These are phyloP conservation scores for Aspergillus nidulans DNA, from an alignment of 495 filamentous ascomycete genomes.

Conservation along the genomic window DNA sequence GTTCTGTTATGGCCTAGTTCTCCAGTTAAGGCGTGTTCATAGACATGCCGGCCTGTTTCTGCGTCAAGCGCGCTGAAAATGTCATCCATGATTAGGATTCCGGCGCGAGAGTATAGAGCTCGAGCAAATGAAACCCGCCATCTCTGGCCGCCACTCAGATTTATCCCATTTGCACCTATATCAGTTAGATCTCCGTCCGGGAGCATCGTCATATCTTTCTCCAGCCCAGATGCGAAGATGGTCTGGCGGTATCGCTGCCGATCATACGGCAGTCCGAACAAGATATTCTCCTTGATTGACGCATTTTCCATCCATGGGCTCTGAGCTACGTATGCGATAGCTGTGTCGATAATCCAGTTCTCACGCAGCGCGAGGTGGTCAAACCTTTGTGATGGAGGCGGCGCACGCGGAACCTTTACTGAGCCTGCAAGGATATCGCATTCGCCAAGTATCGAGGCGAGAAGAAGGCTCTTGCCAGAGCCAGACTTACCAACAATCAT, in stretches of 20 bases:
- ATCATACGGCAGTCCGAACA: slow-evolving; percentile 65
- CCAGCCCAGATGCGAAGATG: slow-evolving; percentile 59
- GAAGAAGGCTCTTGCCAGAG: slow-evolving; percentile 56
- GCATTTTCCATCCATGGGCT: slow-evolving; percentile 82
- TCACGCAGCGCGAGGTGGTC: slow-evolving; percentile 54
- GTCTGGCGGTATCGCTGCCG: slow-evolving; percentile 60
- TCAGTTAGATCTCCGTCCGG: slow-evolving; percentile 69
- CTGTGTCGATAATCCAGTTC: slow-evolving; percentile 66
- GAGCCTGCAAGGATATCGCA: slow-evolving; percentile 43
- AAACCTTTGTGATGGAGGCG: slow-evolving; percentile 32
- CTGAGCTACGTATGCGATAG: slow-evolving; percentile 71
- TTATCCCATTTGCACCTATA: slow-evolving; percentile 75
- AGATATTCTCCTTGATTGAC: slow-evolving; percentile 67
- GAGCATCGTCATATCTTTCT: slow-evolving; percentile 68
- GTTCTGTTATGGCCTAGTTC: slow-evolving; percentile 63
- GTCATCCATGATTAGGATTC: slow-evolving; percentile 71
- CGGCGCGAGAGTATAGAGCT: slow-evolving; percentile 74
- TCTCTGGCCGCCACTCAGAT: slow-evolving; percentile 72
- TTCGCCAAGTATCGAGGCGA: slow-evolving; percentile 58
- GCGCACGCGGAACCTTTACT: slow-evolving; percentile 41
- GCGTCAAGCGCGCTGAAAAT: slow-evolving; percentile 65
- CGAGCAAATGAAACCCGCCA: slow-evolving; percentile 74
- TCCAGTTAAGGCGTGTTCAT: slow-evolving; percentile 67
- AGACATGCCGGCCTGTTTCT: slow-evolving; percentile 71
- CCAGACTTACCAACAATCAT: slow-evolving; percentile 52